Evolutionary conservation across 2,329 filamentous ascomycete species (phyloP).

Genomic region (Fusarium metavorans): DNA sequence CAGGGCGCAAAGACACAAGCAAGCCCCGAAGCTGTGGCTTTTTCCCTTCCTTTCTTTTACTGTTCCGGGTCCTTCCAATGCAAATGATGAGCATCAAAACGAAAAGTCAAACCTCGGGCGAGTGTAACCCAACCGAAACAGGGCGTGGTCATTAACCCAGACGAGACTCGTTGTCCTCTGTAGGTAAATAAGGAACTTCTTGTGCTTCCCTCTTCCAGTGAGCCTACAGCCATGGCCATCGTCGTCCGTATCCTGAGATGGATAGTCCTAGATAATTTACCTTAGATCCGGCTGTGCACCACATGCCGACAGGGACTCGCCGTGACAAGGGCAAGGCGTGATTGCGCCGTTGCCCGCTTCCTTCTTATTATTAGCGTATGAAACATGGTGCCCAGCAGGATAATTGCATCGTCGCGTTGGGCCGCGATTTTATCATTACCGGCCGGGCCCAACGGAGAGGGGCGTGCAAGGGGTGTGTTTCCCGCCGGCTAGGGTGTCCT

Average conservation of each 20-base stretch:
- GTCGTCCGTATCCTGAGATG: constrained; percentile 33
- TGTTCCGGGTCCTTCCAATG: constrained; percentile 9
- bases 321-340: constrained; percentile 34
- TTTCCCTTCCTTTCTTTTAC: background rate
- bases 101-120: constrained; percentile 7
- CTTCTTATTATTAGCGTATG: constrained; percentile 44
- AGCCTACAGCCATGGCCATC: background rate
- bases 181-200: constrained; percentile 11
- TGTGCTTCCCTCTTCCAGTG: constrained; percentile 4
- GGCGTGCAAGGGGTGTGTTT: constrained; percentile 33
- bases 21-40: constrained; percentile 12
- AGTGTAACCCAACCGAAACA: constrained; percentile 16
- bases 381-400: constrained; percentile 44
- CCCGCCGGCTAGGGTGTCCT: constrained; percentile 20
- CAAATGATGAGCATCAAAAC: constrained; percentile 7
- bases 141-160: background rate
- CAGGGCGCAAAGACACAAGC: constrained; percentile 2
- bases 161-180: constrained; percentile 1
- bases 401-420: constrained; percentile 41
- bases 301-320: constrained; percentile 40
- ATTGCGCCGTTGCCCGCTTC: constrained; percentile 26
- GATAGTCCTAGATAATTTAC: constrained; percentile 41
- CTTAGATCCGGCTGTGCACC: constrained; percentile 38
- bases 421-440: constrained; percentile 44
- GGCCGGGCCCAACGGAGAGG: constrained; percentile 37